Evolutionary conservation across 2,329 filamentous ascomycete species (phyloP).

Genomic region (Botrytis squamosa): DNA sequence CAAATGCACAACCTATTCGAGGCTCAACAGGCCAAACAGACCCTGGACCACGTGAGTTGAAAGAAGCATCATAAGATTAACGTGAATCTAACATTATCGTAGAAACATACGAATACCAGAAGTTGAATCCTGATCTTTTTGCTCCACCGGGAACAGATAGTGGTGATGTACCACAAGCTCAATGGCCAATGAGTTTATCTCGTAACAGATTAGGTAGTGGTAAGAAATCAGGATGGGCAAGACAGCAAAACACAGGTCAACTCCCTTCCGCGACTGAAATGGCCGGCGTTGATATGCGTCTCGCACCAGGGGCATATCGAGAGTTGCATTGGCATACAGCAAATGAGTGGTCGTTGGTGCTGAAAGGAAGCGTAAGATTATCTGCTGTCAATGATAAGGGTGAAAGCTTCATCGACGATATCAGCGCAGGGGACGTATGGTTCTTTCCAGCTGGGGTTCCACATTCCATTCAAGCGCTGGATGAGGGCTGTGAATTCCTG

Average conservation of each 20-base stretch:
- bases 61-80: not conserved
- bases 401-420: slow-evolving; percentile 48
- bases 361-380: slow-evolving; percentile 54
- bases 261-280: slow-evolving; percentile 49
- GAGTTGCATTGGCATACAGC: slow-evolving; percentile 64
- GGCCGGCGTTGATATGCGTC: slow-evolving; percentile 59
- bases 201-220: slow-evolving; percentile 45
- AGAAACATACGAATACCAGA: slow-evolving; percentile 50
- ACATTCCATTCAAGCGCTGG: slow-evolving; percentile 55
- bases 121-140: slow-evolving; percentile 53
- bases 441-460: slow-evolving; percentile 52
- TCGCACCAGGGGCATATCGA: slow-evolving; percentile 57
- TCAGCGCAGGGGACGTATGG: slow-evolving; percentile 54
- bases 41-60: slow-evolving; percentile 45
- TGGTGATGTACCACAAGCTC: slow-evolving; percentile 47
- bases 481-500: slow-evolving; percentile 56
- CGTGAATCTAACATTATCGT: not conserved
- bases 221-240: slow-evolving; percentile 51
- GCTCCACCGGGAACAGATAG: slow-evolving; percentile 55
- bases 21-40: slow-evolving; percentile 50
- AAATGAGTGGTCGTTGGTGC: slow-evolving; percentile 52
- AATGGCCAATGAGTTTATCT: slow-evolving; percentile 56
- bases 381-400: slow-evolving; percentile 53
- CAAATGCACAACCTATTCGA: slow-evolving; percentile 54
- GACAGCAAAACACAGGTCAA: slow-evolving; percentile 54